phyloP scores from a whole-genome alignment of 2,329 filamentous ascomycete species.

The Fonsecaea nubica region DNA sequence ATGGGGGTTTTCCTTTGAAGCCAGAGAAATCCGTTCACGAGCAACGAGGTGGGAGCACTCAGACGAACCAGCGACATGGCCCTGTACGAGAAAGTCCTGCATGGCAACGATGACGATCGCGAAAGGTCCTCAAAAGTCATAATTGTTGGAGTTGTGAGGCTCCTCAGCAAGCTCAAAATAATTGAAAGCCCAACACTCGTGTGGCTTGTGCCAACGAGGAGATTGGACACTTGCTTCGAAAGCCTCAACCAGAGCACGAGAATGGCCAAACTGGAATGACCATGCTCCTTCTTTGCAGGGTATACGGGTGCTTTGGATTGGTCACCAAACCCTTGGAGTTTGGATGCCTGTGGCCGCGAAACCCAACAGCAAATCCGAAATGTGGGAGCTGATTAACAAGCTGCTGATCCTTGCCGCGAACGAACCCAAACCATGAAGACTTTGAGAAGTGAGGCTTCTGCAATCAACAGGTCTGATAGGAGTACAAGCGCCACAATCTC shows the following conservation, averaged over 20 bases:
- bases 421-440: background rate
- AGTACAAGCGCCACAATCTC: conserved; percentile 9
- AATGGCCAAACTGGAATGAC: background rate
- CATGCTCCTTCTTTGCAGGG: background rate
- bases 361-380: conserved; percentile 1
- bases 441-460: background rate
- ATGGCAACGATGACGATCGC: background rate
- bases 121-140: background rate
- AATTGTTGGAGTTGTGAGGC: background rate
- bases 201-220: background rate
- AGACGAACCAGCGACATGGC: conserved; percentile 1
- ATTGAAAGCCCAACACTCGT: too few relatives aligned
- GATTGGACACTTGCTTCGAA: background rate
- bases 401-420: background rate
- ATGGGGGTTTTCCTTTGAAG: conserved; percentile 6
- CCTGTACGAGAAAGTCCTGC: background rate
- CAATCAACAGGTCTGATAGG: background rate
- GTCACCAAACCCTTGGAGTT: background rate
- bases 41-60: conserved; percentile 6
- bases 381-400: background rate
- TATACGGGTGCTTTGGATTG: background rate
- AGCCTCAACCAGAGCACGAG: background rate
- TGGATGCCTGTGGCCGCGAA: background rate
- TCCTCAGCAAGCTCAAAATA: background rate
- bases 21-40: background rate